Evolutionary conservation across 768 basidiomycete genomes (phyloP).

Genomic region (Amanita pallidorosea): DNA sequence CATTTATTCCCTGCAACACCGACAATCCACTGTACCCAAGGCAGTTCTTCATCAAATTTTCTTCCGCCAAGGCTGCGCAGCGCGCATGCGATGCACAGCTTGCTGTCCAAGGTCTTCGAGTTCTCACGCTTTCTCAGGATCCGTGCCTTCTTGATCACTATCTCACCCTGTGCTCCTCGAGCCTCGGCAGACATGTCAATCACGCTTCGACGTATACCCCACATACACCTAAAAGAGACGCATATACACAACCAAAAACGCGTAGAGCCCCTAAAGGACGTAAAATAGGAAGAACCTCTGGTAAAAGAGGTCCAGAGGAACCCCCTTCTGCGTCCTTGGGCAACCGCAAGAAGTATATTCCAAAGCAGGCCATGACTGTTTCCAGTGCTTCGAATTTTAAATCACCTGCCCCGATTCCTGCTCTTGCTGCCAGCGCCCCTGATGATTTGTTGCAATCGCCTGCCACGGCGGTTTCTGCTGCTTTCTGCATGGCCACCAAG

Average conservation of each 20-base stretch:
- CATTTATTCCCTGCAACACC: slow-evolving; percentile 1
- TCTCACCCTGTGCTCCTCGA: neutral
- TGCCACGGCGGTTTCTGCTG: slow-evolving; percentile 5
- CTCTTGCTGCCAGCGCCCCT: neutral
- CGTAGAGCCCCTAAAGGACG: neutral
- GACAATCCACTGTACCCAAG: slow-evolving; percentile 5
- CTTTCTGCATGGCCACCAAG: slow-evolving; percentile 14
- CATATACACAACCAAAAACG: neutral
- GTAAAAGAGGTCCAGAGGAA: no score
- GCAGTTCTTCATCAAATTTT: slow-evolving; percentile 15
- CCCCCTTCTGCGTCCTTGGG: neutral
- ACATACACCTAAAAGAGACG: neutral
- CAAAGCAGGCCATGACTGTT: neutral
- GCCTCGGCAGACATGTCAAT: neutral
- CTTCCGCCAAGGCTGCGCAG: neutral
- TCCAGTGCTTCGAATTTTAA: no score
- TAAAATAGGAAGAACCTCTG: neutral
- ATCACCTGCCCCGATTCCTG: neutral
- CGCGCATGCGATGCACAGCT: neutral
- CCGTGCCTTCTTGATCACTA: neutral
- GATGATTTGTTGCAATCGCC: neutral
- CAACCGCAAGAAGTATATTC: neutral
- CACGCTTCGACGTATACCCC: neutral
- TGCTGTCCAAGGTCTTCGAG: neutral
- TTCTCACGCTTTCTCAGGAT: neutral